Conservation (phyloP, 176 grass and related monocot genomes). For the Urochloa ruziziensis region DNA sequence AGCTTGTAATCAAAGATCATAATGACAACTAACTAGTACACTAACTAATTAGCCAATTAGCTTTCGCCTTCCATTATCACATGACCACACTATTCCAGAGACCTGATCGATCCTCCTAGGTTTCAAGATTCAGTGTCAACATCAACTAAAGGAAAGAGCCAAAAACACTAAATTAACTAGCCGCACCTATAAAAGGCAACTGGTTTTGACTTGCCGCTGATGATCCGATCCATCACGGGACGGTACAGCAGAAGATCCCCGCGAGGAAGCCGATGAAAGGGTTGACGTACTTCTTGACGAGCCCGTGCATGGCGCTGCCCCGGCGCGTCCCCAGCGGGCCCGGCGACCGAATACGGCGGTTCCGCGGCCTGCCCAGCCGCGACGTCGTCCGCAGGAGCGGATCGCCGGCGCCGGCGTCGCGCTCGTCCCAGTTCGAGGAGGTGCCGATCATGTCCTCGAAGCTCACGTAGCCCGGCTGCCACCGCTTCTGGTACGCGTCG, state of each 20-base stretch:
- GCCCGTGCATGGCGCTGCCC: not conserved
- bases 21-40: too few species aligned
- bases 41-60: not conserved
- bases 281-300: conserved; percentile 12
- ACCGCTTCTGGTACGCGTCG: too few species aligned
- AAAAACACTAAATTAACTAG: not conserved
- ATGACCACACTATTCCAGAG: not conserved
- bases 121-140: not conserved
- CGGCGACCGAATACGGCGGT: not conserved
- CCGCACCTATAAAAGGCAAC: not conserved
- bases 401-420: not conserved
- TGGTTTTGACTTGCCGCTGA: not conserved
- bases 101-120: not conserved
- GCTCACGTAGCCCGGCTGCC: conserved; percentile 21
- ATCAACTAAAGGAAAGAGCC: not conserved
- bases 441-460: conserved; percentile 31
- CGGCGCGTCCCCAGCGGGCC: conserved; percentile 10
- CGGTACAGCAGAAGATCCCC: not conserved
- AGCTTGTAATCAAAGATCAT: too few species aligned
- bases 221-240: not conserved
- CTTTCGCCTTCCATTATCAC: not conserved
- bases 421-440: too few species aligned
- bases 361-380: not conserved
- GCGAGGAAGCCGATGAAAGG: conserved; percentile 8
- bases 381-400: conserved; percentile 5